Evolutionary conservation across 305 asterid genomes (phyloP), one percentile per base, ranked within the genome.

Genomic region (Striga hermonthica): DNA sequence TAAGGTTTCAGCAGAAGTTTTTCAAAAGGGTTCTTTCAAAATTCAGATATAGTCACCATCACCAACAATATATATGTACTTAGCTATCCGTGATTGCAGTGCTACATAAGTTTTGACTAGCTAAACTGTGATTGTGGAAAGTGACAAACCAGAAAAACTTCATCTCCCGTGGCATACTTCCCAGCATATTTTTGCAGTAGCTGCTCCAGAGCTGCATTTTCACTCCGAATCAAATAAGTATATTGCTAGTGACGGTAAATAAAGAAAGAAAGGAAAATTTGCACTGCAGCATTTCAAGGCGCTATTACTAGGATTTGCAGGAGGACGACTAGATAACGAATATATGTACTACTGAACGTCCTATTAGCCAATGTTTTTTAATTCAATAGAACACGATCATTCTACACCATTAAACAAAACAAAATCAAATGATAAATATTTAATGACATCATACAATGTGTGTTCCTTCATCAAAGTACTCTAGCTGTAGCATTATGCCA

Each of bases 91-190:
- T n/a, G n/a, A n/a, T n/a, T n/a, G n/a, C n/a, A n/a, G n/a, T n/a
- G n/a, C n/a, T n/a, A n/a, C n/a, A n/a, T 22, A 22, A 9, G 37
- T 5, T 16, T 22, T 66, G 65, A 15, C 57, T 12, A 16, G 67
- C 62, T 14, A 38, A 67, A 71, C 57, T 57, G 56, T 52, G 45
- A 14, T 22, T 31, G 40, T 52, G 52, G 45, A 44, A 57, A 70
- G 74, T 60, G 60, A 82, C 83, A 12, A 50, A 86, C 98, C 96
- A 91, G 73, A 66, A 65, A 86, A 76, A 76, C 75, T 76, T 85
- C 92, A 70, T 85, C 85, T 61, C 95, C 96, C 0, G 91, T 91
- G 60, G 96, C 95, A 82, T 86, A 91, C 63, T 83, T 88, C 63
- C 95, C 95, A 66, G 95, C 88, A 76, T 73, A 66, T 53, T 80